Evolutionary conservation across 1,139 yeast genomes (phyloP), one percentile per base, ranked within the genome.

Genomic region (Nakaseomyces delphensis): DNA sequence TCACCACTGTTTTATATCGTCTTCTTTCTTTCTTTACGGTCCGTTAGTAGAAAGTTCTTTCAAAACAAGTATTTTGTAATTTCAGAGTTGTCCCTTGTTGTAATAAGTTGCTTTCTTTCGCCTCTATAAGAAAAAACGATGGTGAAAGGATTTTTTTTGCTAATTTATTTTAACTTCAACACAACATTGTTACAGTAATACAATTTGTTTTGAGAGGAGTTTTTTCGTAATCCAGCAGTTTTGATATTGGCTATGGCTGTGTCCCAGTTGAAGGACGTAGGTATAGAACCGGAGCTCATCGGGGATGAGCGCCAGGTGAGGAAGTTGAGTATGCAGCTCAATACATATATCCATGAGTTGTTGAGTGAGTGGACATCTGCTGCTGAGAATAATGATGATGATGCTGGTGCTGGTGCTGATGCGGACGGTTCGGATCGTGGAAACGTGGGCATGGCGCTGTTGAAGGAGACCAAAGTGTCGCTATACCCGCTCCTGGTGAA

Each of bases 401-500:
- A 31, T 19, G 23, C 5, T 4, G 15, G n/a, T 16, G 35, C 35
- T 31, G 35, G 8, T 9, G 11, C 30, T 10, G 11, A 9, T 27
- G 72, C 68, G 25, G 37, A 46, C 1, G 3, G 45, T 38, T 1
- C 51, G 45, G 5, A 52, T 54, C 41, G 43, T 46, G 14, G 48
- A 49, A 15, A n/a, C n/a, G n/a, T n/a, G n/a, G n/a, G n/a, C n/a
- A n/a, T n/a, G 28, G 51, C 49, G 1, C 35, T 63, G 14, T 38
- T 66, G 14, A 40, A 51, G 11, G 84, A 83, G 45, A 79, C 93
- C 1, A 79, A 79, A 54, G 63, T 63, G 41, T 76, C 78, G 50
- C 55, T 85, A 36, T 74, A 79, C 28, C 77, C 80, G 21, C 62
- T 86, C 31, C 63, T 86, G 28, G 74, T 77, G 41, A 69, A 72